Evolutionary conservation across 306 rosid species (phyloP).

Genomic region (Cercis canadensis): DNA sequence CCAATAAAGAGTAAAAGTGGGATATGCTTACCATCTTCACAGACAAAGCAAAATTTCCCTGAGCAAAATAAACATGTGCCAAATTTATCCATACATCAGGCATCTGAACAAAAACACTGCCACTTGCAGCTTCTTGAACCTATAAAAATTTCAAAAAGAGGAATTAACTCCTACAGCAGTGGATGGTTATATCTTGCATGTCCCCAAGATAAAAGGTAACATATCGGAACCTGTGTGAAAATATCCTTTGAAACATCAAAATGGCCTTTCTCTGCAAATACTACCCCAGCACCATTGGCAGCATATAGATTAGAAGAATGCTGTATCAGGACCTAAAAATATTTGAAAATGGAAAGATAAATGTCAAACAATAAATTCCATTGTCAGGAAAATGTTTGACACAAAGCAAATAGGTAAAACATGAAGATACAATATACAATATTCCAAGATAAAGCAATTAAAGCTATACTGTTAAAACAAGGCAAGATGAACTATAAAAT

Average conservation of each 20-base stretch:
- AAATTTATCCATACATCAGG: constrained; percentile 99
- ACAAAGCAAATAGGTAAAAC: constrained; percentile 13
- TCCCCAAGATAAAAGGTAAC: constrained; percentile 31
- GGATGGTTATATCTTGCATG: constrained; percentile 25
- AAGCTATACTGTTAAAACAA: not conserved
- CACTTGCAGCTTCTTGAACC: constrained; percentile 99
- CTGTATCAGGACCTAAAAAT: constrained; percentile 82
- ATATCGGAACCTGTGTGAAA: constrained; percentile 67
- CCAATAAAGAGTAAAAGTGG: constrained; percentile 31
- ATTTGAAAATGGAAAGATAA: constrained; percentile 20
- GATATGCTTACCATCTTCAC: constrained; percentile 83
- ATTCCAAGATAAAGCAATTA: not conserved
- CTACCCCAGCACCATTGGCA: constrained; percentile 98
- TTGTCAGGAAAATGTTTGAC: constrained; percentile 7
- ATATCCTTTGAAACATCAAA: constrained; percentile 97
- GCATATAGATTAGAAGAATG: constrained; percentile 95
- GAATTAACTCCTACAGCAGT: constrained; percentile 26
- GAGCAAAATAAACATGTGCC: constrained; percentile 98
- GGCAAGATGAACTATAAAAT: not conserved
- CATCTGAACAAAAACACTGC: constrained; percentile 97
- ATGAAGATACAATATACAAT: not conserved
- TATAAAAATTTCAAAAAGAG: constrained; percentile 45
- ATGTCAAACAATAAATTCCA: constrained; percentile 35
- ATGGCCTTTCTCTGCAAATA: constrained; percentile 97
- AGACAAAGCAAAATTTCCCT: constrained; percentile 90